These are phyloP conservation scores for Malus sylvestris DNA, from an alignment of 306 rosid species.

Conservation along the genomic window DNA sequence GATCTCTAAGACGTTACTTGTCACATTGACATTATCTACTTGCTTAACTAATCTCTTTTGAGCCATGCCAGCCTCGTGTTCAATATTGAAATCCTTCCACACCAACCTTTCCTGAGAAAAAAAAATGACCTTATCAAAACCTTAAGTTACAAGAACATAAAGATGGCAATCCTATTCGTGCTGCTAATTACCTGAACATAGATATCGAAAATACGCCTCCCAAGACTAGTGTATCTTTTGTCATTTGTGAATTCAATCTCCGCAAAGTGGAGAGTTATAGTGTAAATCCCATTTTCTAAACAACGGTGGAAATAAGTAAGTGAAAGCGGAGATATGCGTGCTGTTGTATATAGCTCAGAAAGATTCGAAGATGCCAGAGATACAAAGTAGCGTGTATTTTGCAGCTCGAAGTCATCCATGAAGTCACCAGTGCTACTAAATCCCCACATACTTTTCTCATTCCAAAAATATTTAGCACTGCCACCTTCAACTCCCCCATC, in stretches of 20 bases:
- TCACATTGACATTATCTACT: conserved; percentile 22
- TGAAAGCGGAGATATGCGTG: conserved; percentile 31
- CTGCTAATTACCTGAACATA: conserved; percentile 49
- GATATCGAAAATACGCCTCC: conserved; percentile 32
- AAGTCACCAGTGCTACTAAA: conserved; percentile 32
- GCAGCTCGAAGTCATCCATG: not conserved
- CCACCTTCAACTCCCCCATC: conserved; percentile 15
- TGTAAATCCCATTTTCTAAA: conserved; percentile 32
- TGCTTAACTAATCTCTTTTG: conserved; percentile 24
- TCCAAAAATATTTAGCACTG: not conserved
- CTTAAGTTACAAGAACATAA: conserved; percentile 5
- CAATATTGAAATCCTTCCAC: conserved; percentile 40
- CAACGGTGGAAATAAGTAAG: conserved; percentile 35
- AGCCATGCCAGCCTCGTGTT: conserved; percentile 24
- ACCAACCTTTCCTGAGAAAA: conserved; percentile 36
- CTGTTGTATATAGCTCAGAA: conserved; percentile 5
- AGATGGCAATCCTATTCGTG: not conserved
- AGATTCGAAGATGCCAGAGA: not conserved
- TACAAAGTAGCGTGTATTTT: not conserved
- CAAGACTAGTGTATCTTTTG: conserved; percentile 11
- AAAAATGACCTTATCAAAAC: conserved; percentile 10
- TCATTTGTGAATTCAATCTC: conserved; percentile 23
- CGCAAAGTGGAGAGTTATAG: conserved; percentile 31
- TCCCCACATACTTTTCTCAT: conserved; percentile 19
- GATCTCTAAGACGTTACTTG: conserved; percentile 40